Evolutionary conservation across 805 yeast species (phyloP).

Genomic region (Candida chilensis): DNA sequence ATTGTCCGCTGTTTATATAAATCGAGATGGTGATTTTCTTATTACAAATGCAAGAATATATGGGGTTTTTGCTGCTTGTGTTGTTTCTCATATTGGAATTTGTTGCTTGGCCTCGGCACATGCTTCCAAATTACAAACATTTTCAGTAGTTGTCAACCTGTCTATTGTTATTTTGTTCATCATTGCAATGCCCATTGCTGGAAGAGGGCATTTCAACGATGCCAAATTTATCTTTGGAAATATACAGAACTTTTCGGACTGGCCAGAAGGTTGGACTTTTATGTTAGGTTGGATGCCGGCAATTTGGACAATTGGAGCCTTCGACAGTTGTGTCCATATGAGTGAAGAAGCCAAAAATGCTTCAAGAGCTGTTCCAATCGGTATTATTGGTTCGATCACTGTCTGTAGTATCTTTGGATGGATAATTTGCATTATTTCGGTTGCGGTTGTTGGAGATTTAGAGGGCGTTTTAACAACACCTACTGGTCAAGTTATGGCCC

Average conservation of each 20-base stretch:
- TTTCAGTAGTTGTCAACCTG: conserved; percentile 47
- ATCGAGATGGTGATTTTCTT: conserved; percentile 43
- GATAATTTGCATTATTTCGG: conserved; percentile 40
- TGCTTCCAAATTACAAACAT: conserved; percentile 50
- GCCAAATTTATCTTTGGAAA: conserved; percentile 49
- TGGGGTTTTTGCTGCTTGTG: conserved; percentile 59
- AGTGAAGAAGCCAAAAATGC: conserved; percentile 65
- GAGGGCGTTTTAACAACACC: conserved; percentile 27
- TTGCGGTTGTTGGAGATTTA: conserved; percentile 40
- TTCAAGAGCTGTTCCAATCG: conserved; percentile 53
- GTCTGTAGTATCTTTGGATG: conserved; percentile 54
- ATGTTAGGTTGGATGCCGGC: conserved; percentile 53
- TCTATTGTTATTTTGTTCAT: conserved; percentile 42
- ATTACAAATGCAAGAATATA: conserved; percentile 46
- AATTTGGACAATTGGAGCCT: conserved; percentile 70
- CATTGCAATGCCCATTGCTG: conserved; percentile 59
- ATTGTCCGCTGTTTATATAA: conserved; percentile 47
- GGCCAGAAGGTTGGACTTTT: conserved; percentile 55
- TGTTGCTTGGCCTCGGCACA: conserved; percentile 50
- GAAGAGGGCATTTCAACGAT: conserved; percentile 26
- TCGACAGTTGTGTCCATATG: conserved; percentile 67
- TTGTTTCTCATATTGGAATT: conserved; percentile 38
- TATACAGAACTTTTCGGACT: conserved; percentile 38
- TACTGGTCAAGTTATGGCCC: conserved; percentile 59
- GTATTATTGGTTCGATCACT: conserved; percentile 50